These are phyloP conservation scores for Dryas alaskensis DNA, from an alignment of 306 rosid genomes.

Conservation along the genomic window DNA sequence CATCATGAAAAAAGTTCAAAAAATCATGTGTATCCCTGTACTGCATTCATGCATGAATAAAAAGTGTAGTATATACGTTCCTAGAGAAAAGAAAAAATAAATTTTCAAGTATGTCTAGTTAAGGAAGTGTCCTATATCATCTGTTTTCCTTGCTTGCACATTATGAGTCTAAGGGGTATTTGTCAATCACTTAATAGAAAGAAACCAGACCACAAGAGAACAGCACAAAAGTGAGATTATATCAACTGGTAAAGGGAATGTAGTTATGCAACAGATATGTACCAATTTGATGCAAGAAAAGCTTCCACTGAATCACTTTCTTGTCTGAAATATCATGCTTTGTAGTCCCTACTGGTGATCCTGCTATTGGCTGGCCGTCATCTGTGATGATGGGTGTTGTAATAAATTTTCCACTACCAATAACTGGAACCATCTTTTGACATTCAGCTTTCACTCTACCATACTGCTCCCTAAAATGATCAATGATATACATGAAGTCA, in stretches of 20 bases:
- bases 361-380: conserved; percentile 50
- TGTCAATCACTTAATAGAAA: conserved; percentile 19
- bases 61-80: background rate
- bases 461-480: conserved; percentile 68
- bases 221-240: background rate
- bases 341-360: conserved; percentile 27
- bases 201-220: conserved; percentile 12
- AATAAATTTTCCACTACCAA: conserved; percentile 73
- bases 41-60: conserved; percentile 12
- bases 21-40: background rate
- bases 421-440: conserved; percentile 65
- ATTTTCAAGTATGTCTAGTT: conserved; percentile 7
- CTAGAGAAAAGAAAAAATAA: background rate
- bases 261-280: conserved; percentile 23
- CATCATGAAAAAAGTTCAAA: background rate
- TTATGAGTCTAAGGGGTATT: conserved; percentile 6
- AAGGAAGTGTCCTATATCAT: background rate
- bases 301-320: conserved; percentile 77
- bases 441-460: conserved; percentile 75
- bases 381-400: conserved; percentile 54
- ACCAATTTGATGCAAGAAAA: conserved; percentile 82
- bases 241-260: background rate
- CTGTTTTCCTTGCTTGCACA: conserved; percentile 13
- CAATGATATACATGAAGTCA: conserved; percentile 25
- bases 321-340: conserved; percentile 44